Evolutionary conservation across 192 early-diverging fungal species (phyloP).

Genomic region (Phlyctochytrium arcticum): DNA sequence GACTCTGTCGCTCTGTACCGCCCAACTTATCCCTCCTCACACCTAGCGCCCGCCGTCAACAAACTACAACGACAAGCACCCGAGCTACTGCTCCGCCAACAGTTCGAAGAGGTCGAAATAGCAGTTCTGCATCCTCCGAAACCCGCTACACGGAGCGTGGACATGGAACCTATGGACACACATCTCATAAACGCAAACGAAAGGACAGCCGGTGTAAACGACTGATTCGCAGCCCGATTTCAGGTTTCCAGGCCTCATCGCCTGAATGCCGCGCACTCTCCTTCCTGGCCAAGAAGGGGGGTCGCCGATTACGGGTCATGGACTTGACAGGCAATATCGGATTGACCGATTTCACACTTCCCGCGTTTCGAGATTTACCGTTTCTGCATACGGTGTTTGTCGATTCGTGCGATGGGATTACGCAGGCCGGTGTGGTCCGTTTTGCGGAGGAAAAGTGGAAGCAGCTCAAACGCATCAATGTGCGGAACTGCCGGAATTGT

Average conservation of each 20-base stretch:
- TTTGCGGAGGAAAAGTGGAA: constrained; percentile 33
- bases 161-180: no score
- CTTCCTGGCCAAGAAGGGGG: constrained; percentile 1
- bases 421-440: constrained; percentile 22
- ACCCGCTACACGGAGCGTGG: no score
- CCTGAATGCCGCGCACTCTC: constrained; percentile 31
- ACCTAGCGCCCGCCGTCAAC: neutral
- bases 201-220: no score
- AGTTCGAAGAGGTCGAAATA: no score
- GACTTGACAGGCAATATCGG: constrained; percentile 42
- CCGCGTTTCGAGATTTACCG: constrained; percentile 20
- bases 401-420: constrained; percentile 31
- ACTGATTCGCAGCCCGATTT: neutral
- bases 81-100: no score
- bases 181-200: neutral
- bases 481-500: constrained; percentile 34
- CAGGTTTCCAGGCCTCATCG: constrained; percentile 32
- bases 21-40: constrained; percentile 1
- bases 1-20: constrained; percentile 24
- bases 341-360: constrained; percentile 32
- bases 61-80: no score
- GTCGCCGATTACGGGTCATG: constrained; percentile 26
- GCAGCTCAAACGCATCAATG: constrained; percentile 37
- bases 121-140: no score
- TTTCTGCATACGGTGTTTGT: constrained; percentile 41